Base-by-base conservation (phyloP, 2,329 filamentous ascomycete genomes). In the Exophiala mesophila region DNA sequence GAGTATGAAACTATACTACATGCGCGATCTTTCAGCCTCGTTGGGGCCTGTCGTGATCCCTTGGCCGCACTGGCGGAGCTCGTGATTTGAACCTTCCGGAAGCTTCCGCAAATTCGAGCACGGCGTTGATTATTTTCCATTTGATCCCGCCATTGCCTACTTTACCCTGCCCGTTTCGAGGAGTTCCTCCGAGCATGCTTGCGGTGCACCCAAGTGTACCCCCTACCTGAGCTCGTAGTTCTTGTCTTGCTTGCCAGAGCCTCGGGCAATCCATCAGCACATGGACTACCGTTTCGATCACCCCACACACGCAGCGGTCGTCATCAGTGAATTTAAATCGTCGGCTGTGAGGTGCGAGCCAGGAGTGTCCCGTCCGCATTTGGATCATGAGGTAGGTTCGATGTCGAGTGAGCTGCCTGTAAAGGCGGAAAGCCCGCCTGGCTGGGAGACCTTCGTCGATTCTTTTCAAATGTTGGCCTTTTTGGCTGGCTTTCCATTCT, bases 231-330 rank as follows among this genome's bases (percentile, higher is more conserved):
- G 38, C 26, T 13, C 47, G 35, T 16, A 53, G 17, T 20, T 13
- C 29, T 37, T 39, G 40, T 50, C 45, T 45, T 18, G 20, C 20
- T 29, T 36, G 17, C 8, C 29, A 9, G 2, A 41, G 34, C 44
- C 69, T 39, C 5, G 45, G 52, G 35, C 48, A 55, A 28, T 57
- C 47, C 15, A 54, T 21, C 18, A 57, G 29, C 12, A 56, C 41
- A 26, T 58, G 47, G 9, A 42, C 29, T 7, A 58, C 44, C 10
- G 39, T 58, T 32, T 57, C 51, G 30, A 44, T 39, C 12, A 45
- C 47, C 5, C 57, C 49, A 19, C 44, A 55, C 39, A 53, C 47
- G 43, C 48, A 55, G 24, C 41, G 29, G 15, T 54, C 39, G n/a
- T 36, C 39, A 1, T 45, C 37, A 19, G 18, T 15, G 34, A 47